Base-by-base conservation (phyloP, 116 monocot genomes). In the Zostera marina region DNA sequence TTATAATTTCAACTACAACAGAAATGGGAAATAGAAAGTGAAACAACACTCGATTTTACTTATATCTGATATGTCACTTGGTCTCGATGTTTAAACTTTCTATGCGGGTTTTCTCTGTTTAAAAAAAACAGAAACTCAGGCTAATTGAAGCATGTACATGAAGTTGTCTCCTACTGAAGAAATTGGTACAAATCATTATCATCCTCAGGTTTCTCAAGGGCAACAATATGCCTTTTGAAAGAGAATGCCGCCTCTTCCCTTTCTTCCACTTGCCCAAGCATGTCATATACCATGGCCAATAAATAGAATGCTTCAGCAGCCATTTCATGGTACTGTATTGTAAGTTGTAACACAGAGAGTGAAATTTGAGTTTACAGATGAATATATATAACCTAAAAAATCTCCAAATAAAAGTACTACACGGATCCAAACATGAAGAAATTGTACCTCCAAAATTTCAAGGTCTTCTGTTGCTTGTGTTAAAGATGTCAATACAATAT, bases 281-380 rank as follows among this genome's bases (percentile, higher is more conserved):
- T 65, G 68, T 89, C 68, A 42, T 80, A 78, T 4, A 85, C 68
- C 51, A 83, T 69, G 17, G 96, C 79, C 65, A 77, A 70, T 70
- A 85, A 65, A 46, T 88, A 96, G 67, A 76, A 96, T 25, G 85
- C 89, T 66, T 96, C 96, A 39, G 89, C 80, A 20, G 85, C 80
- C 80, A 85, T 80, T 77, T 93, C 84, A 53, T 88, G 77, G 73
- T 81, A 93, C 92, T 92, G 65, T 44, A 68, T 23, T 15, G 11
- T 1, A 63, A 60, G 66, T 23, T 15, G 11, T 1, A 63, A 60
- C 25, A 24, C 45, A 44, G 25, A 44, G 47, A 24, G 15, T 43
- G 24, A 10, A 14, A 40, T 11, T 17, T 24, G 38, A 55, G 26
- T 8, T 32, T 13, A n/a, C 3, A 39, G 14, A 0, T 32, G n/a